Percentiles rank a stretch among this genome's conserved stretches.
These are phyloP conservation scores for Fusarium nurragi DNA, from an alignment of 2,329 filamentous ascomycete genomes.

Conservation along the genomic window DNA sequence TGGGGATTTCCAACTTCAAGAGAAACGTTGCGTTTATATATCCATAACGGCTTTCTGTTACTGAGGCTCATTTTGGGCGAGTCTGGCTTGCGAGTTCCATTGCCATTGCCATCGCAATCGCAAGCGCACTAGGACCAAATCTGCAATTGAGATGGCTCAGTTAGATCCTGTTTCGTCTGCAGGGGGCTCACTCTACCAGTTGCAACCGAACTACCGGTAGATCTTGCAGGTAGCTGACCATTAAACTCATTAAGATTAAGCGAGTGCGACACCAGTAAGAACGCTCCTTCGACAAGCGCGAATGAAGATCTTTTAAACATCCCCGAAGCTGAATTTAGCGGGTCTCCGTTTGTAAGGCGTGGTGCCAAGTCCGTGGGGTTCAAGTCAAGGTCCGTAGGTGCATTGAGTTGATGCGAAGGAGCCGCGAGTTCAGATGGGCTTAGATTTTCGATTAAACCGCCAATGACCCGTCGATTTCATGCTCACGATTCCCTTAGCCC, in stretches of 20 bases:
- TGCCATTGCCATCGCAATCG: neutral
- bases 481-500: rapidly evolving
- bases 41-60: neutral
- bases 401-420: neutral
- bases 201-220: no score
- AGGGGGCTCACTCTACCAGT: neutral
- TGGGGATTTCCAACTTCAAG: neutral
- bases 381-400: neutral
- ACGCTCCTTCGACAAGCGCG: neutral
- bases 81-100: no score
- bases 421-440: neutral
- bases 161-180: no score
- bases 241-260: neutral
- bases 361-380: neutral
- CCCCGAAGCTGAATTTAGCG: neutral
- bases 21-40: neutral
- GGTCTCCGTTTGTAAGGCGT: neutral
- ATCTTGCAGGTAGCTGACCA: neutral
- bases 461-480: neutral
- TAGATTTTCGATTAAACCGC: neutral
- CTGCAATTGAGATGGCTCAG: neutral
- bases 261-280: neutral
- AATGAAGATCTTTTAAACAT: neutral
- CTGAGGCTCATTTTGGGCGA: neutral
- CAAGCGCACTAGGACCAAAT: neutral